Conservation (phyloP, 1,284 basidiomycete genomes). For the Agroathelia rolfsii region DNA sequence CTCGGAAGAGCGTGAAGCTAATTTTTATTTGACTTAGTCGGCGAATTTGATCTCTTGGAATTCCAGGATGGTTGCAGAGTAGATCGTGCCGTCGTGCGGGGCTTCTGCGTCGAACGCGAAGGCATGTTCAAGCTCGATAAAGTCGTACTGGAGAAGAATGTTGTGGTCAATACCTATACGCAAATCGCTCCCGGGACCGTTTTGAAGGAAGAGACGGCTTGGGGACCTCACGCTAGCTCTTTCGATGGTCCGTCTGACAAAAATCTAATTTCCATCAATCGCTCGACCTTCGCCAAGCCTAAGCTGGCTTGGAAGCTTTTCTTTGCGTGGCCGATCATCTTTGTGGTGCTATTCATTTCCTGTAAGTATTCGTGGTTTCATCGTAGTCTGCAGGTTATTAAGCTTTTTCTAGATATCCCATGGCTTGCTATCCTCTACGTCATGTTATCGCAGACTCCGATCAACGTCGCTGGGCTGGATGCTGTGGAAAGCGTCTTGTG, state of each 20-base stretch:
- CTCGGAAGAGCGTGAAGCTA: too few relatives aligned
- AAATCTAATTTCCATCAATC: slow-evolving; percentile 28
- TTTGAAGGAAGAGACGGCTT: slow-evolving; percentile 27
- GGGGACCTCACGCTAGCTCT: slow-evolving; percentile 34
- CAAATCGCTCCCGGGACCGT: slow-evolving; percentile 29
- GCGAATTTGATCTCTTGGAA: slow-evolving; percentile 33
- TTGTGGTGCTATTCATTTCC: slow-evolving; percentile 22
- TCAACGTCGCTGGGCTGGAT: slow-evolving; percentile 18
- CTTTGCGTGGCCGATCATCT: slow-evolving; percentile 29
- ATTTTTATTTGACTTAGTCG: too few relatives aligned
- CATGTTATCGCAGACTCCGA: slow-evolving; percentile 24
- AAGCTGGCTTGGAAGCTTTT: slow-evolving; percentile 23
- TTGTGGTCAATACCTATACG: slow-evolving; percentile 34
- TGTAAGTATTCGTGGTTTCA: slow-evolving; percentile 18
- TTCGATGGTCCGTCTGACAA: slow-evolving; percentile 27
- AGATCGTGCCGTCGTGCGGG: slow-evolving; percentile 29
- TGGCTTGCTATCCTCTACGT: slow-evolving; percentile 29
- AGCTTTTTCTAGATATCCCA: slow-evolving; percentile 23
- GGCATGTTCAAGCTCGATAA: slow-evolving; percentile 30
- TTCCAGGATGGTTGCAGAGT: slow-evolving; percentile 32
- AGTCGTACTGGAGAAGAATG: slow-evolving; percentile 27
- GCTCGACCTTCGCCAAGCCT: slow-evolving; percentile 23
- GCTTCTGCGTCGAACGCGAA: slow-evolving; percentile 35
- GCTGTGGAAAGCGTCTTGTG: slow-evolving; percentile 29
- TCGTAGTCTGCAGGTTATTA: neutral